A percentile compares a stretch with the other conserved stretches of the same genome.
Conservation (phyloP, 768 basidiomycete species). For the Hypsizygus marmoreus region DNA sequence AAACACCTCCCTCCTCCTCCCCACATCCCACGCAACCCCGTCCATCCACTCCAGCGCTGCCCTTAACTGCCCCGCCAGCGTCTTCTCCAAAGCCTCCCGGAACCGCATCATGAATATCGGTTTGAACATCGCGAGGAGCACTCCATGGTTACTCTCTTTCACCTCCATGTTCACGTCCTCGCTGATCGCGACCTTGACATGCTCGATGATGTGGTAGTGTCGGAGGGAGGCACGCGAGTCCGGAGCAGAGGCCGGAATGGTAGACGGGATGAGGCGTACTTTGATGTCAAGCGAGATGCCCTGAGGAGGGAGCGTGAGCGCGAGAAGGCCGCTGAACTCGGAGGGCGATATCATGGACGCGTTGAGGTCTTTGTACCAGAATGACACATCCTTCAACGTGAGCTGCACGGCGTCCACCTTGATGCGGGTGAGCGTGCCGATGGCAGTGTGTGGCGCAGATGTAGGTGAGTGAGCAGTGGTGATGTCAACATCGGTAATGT, state of each 20-base stretch:
- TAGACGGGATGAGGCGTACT: constrained; percentile 61
- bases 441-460: constrained; percentile 42
- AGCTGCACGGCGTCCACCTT: constrained; percentile 68
- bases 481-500: constrained; percentile 61
- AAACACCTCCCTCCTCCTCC: constrained; percentile 61
- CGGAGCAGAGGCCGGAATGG: constrained; percentile 33
- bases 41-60: constrained; percentile 55
- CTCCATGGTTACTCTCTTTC: constrained; percentile 62
- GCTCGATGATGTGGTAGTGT: constrained; percentile 62
- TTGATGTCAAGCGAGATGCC: constrained; percentile 72
- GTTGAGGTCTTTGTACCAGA: constrained; percentile 70
- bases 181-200: constrained; percentile 52
- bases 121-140: constrained; percentile 63
- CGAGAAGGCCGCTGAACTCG: constrained; percentile 64
- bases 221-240: constrained; percentile 40
- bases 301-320: constrained; percentile 61
- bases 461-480: constrained; percentile 39
- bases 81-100: constrained; percentile 59
- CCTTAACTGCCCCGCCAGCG: constrained; percentile 57
- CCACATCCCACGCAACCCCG: constrained; percentile 59
- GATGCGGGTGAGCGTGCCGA: constrained; percentile 68
- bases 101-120: constrained; percentile 60
- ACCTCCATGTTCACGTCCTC: constrained; percentile 58
- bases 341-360: constrained; percentile 50
- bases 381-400: constrained; percentile 64